Base-by-base conservation (phyloP, 306 rosid species). In the Inga laurina region DNA sequence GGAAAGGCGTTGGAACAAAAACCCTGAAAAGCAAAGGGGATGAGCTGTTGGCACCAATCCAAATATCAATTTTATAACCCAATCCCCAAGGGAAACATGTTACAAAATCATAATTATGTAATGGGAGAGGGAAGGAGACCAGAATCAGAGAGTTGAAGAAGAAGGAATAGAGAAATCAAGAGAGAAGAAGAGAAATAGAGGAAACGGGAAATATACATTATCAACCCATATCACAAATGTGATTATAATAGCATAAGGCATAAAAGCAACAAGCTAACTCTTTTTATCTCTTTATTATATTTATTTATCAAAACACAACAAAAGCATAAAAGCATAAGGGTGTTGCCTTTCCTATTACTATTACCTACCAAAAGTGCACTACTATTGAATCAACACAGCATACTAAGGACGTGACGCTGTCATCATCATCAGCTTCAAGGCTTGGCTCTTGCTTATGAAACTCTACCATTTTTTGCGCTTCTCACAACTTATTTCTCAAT, bases 11-110 rank as follows among this genome's bases (percentile, higher is more conserved):
- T 68, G 78, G 48, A 84, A 74, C 64, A 56, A 78, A 65, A 85
- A 75, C 41, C 56, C 10, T 74, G 70, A 86, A 82, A 73, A 43
- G 61, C 13, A 67, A 67, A 72, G 82, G 79, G 86, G 88, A 82
- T 82, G 78, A 77, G 39, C 72, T 66, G 89, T 77, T 21, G 81
- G 82, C 15, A 80, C 43, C 41, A 64, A 11, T 24, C 69, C 87
- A 78, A 84, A 78, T 52, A 78, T 71, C n/a, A 14, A 75, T 54
- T 69, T 73, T 49, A 66, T 76, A 61, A 22, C 76, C 76, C 87
- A 9, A n/a, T 49, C 22, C 22, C 2, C 4, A 35, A 68, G 85
- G 76, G n/a, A 7, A 54, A 85, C 43, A 39, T 39, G 43, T 39
- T 6, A 39, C 43, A 5, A 8, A 5, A 6, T 39, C 43, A 39